Evolutionary conservation across 169 alveolate genomes (phyloP), one percentile per base, ranked within the genome.

Genomic region (Plasmodium reichenowi): DNA sequence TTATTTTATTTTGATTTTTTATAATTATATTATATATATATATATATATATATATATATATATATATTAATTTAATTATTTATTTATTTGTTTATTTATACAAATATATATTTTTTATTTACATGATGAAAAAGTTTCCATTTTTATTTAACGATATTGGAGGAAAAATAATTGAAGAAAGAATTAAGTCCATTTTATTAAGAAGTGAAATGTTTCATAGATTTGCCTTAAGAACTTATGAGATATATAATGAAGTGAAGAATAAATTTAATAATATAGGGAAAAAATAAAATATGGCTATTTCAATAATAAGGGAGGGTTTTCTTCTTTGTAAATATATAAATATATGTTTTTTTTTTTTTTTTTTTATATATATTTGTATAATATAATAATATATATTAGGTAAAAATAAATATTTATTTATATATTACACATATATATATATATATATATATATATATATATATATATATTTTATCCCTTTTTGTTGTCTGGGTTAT

Each of bases 91-190:
- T 58, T 24, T 78, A 60, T 71, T 54, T 48, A 64, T 59, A 66
- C 26, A 76, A 15, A 54, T 50, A 58, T 67, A 74, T 24, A 32
- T 88, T 50, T 88, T 17, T n/a, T 72, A 60, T 64, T 54, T 70
- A 6, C 93, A 80, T 80, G 47, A 80, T 80, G 90, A 80, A 80
- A 68, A 80, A 74, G 73, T 80, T 80, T 67, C 90, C 90, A 80
- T 80, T 80, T 80, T 24, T 80, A 63, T 68, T 80, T 54, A 80
- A 80, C 50, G 90, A 80, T 68, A 80, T 80, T 62, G 90, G 90
- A 29, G 90, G 90, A 56, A 80, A 80, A 80, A 22, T 80, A 68
- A 80, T 80, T 80, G 90, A 80, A 80, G 90, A 80, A 63, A 80
- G 70, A 80, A 67, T 80, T 32, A 80, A 80, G 59, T 66, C 90